Evolutionary conservation across 1,284 basidiomycete genomes (phyloP), one percentile per base, ranked within the genome.

Genomic region (Austroboletus niveus): DNA sequence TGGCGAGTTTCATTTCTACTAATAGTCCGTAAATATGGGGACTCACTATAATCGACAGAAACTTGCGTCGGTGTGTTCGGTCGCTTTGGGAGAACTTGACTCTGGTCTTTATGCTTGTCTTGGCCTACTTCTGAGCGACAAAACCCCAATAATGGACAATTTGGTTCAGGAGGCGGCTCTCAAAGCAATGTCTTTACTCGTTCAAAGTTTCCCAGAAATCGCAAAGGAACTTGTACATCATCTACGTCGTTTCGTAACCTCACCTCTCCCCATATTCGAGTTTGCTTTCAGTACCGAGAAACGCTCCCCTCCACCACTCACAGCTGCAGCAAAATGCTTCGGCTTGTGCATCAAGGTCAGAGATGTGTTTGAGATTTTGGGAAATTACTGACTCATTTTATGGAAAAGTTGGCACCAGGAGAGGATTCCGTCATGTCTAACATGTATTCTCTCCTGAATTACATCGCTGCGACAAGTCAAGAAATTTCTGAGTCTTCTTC

Each of bases 381-480:
- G 31, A 27, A 41, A 24, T 50, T 5, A 14, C 47, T 48, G n/a
- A 49, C 31, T 42, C 22, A 51, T 50, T 51, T 24, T n/a, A 29
- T 36, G 24, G 52, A 51, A 45, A 56, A 93, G 89, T 75, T 92
- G 50, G 85, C 91, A 12, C 87, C 90, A 8, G 91, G 91, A 49
- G 92, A 96, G 60, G 94, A 96, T 66, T 81, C 95, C 43, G 82
- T 94, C 61, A 88, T 95, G 79, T 97, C 94, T 3, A 94, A 94
- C 59, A 90, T 97, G 83, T 98, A 98, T 69, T 95, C 94, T 9
- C 79, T 98, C 14, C 79, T 98, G 54, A 98, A 98, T 65, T 91
- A 92, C 64, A 87, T 98, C 51, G 84, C 88, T 3, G 84, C 83
- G 35, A 89, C 85, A 15, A 91, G 82, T 72, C 87, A 87, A 69